A percentile compares a stretch with the other conserved stretches of the same genome.
Evolutionary conservation across 371 early-diverging fungal genomes (phyloP).

Genomic region (Mucor velutinosus): DNA sequence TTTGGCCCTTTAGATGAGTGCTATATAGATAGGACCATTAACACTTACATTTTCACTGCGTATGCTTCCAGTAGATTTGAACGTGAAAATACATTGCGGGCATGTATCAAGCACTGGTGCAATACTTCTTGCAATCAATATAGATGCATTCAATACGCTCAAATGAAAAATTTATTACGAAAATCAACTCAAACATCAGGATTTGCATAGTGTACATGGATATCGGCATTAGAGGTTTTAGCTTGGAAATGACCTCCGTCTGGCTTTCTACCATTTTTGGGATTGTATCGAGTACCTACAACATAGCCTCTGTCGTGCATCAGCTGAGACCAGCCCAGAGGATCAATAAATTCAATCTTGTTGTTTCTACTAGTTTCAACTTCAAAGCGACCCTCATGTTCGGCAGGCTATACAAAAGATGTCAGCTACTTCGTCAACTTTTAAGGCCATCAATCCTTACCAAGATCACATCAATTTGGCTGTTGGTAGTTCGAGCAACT

Average conservation of each 20-base stretch:
- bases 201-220: background rate
- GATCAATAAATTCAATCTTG: background rate
- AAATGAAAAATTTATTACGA: background rate
- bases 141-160: background rate
- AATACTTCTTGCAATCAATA: background rate
- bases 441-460: background rate
- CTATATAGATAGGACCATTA: too few species aligned
- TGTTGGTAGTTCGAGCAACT: background rate
- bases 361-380: background rate
- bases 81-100: too few species aligned
- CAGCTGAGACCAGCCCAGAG: background rate
- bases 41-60: background rate
- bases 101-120: too few species aligned
- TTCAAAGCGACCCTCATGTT: background rate
- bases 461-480: background rate
- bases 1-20: too few species aligned
- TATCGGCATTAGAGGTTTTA: background rate
- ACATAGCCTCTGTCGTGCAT: background rate
- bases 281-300: background rate
- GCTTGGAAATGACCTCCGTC: background rate
- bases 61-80: too few species aligned
- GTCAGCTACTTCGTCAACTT: background rate
- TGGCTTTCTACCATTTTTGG: background rate
- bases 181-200: background rate
- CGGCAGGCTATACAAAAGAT: background rate